phyloP scores from a whole-genome alignment of 1,139 yeast species.

The Blastobotrys raffinosifermentans region DNA sequence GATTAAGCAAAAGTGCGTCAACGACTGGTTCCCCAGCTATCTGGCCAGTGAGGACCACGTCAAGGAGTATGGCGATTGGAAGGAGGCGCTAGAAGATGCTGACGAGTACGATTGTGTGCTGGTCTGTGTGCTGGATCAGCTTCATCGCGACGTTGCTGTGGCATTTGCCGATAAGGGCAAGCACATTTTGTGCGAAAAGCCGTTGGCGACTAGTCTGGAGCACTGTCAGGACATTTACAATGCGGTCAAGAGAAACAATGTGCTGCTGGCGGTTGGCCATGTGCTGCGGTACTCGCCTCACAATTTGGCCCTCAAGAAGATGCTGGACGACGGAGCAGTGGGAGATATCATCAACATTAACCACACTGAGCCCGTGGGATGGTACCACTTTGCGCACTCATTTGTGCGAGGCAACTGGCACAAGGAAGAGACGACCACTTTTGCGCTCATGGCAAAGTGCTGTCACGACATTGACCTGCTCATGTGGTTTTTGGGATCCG shows the following conservation, averaged over 20 bases:
- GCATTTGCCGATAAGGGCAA: conserved; percentile 23
- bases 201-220: conserved; percentile 24
- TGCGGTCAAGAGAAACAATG: conserved; percentile 22
- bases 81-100: conserved; percentile 17
- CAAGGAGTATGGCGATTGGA: conserved; percentile 19
- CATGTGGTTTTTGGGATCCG: conserved; percentile 24
- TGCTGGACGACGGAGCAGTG: conserved; percentile 21
- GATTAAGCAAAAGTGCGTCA: conserved; percentile 7
- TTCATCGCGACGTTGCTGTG: conserved; percentile 27
- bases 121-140: conserved; percentile 21
- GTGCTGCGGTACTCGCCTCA: conserved; percentile 29
- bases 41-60: conserved; percentile 7
- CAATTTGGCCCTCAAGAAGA: conserved; percentile 20
- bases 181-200: conserved; percentile 28
- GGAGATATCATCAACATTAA: conserved; percentile 26
- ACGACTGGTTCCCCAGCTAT: conserved; percentile 3
- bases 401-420: conserved; percentile 31
- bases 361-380: conserved; percentile 30
- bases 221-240: conserved; percentile 23
- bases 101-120: conserved; percentile 22
- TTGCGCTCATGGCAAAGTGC: conserved; percentile 29
- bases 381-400: conserved; percentile 29
- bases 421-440: conserved; percentile 19
- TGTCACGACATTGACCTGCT: conserved; percentile 27
- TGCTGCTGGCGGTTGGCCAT: conserved; percentile 27